Percentiles rank a stretch among this genome's conserved stretches.
Conservation (phyloP, 805 yeast species). For the Zygotorulaspora sp. region DNA sequence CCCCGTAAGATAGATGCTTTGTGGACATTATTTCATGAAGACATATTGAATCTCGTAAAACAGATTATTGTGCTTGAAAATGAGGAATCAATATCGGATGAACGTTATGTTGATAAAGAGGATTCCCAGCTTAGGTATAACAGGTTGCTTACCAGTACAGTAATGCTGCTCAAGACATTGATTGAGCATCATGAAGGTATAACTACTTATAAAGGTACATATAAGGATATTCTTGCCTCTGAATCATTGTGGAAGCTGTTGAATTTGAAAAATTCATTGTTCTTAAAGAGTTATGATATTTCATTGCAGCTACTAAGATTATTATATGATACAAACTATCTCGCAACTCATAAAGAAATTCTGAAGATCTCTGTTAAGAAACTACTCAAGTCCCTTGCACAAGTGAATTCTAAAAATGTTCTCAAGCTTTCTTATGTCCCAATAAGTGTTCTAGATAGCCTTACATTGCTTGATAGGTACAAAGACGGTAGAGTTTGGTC, state of each 20-base stretch:
- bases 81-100: slow-evolving; percentile 65
- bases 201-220: slow-evolving; percentile 21
- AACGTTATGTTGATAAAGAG: slow-evolving; percentile 59
- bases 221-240: slow-evolving; percentile 37
- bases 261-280: slow-evolving; percentile 35
- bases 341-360: slow-evolving; percentile 22
- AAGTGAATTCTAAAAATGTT: slow-evolving; percentile 33
- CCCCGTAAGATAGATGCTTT: slow-evolving; percentile 51
- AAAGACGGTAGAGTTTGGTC: slow-evolving; percentile 51
- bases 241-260: slow-evolving; percentile 46
- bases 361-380: slow-evolving; percentile 35
- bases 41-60: slow-evolving; percentile 50
- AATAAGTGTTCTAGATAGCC: slow-evolving; percentile 46
- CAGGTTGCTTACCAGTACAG: slow-evolving; percentile 49
- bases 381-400: slow-evolving; percentile 34
- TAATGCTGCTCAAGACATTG: slow-evolving; percentile 43
- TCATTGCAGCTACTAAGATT: slow-evolving; percentile 38
- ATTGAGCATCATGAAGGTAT: slow-evolving; percentile 18
- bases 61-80: slow-evolving; percentile 54
- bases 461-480: slow-evolving; percentile 42
- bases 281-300: slow-evolving; percentile 41
- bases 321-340: slow-evolving; percentile 24
- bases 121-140: slow-evolving; percentile 63
- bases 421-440: slow-evolving; percentile 45
- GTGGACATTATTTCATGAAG: slow-evolving; percentile 55